phyloP scores from a whole-genome alignment of 148 eudicot genomes.

The Suaeda aralocaspica region DNA sequence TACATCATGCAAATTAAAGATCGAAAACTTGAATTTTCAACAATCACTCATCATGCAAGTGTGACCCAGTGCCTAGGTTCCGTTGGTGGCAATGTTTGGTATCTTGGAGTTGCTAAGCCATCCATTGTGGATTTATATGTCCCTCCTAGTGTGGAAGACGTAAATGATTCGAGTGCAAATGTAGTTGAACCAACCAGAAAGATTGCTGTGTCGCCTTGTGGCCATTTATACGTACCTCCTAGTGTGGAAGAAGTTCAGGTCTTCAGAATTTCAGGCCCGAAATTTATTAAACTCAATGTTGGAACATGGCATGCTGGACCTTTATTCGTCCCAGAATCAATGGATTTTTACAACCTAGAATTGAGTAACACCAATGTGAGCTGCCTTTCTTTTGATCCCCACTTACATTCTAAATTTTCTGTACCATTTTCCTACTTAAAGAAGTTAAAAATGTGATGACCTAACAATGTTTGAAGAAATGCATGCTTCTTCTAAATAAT shows the following conservation, averaged over 20 bases:
- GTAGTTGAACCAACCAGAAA: constrained; percentile 29
- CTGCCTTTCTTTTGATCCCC: background rate
- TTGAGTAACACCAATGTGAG: constrained; percentile 88
- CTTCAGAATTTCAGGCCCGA: constrained; percentile 64
- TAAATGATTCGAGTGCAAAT: constrained; percentile 26
- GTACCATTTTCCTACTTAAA: background rate
- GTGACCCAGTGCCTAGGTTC: constrained; percentile 95
- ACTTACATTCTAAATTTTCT: background rate
- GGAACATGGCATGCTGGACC: constrained; percentile 99
- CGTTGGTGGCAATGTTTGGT: constrained; percentile 74
- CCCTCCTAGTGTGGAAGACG: constrained; percentile 9
- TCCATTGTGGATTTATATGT: constrained; percentile 44
- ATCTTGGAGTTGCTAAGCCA: constrained; percentile 85
- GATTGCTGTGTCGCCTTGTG: constrained; percentile 48
- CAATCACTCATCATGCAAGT: constrained; percentile 77
- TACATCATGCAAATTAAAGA: constrained; percentile 74
- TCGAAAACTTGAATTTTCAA: constrained; percentile 58
- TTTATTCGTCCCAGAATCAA: constrained; percentile 41
- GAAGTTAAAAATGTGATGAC: background rate
- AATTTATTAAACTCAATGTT: constrained; percentile 66
- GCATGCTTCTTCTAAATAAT: background rate
- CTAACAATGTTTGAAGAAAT: background rate
- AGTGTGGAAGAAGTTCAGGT: constrained; percentile 56
- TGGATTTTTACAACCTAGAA: constrained; percentile 93
- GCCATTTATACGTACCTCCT: constrained; percentile 78